These are phyloP conservation scores for Rutstroemia sp. DNA, from an alignment of 2,329 filamentous ascomycete genomes.

Conservation along the genomic window DNA sequence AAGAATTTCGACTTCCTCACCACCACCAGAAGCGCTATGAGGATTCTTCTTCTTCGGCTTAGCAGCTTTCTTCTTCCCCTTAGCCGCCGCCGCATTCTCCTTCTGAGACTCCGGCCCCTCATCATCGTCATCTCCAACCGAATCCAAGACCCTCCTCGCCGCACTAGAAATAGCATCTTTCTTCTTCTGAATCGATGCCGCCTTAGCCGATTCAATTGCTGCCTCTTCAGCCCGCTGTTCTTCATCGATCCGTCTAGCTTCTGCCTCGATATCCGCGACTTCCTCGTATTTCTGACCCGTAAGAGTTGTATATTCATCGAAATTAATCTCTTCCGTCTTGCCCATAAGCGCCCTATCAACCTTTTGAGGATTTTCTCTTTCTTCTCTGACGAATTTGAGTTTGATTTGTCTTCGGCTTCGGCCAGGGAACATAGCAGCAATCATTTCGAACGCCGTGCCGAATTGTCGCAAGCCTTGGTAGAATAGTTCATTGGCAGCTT, in stretches of 20 bases:
- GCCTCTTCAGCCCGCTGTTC: conserved; percentile 41
- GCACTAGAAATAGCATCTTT: conserved; percentile 23
- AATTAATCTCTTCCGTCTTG: conserved; percentile 50
- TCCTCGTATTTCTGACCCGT: conserved; percentile 47
- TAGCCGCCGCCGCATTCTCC: not conserved
- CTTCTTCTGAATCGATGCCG: conserved; percentile 21
- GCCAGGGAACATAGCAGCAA: conserved; percentile 66
- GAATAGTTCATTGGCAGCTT: conserved; percentile 66
- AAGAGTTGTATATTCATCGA: conserved; percentile 52
- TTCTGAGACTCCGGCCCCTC: conserved; percentile 13
- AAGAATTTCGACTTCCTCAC: conserved; percentile 26
- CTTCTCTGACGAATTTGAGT: conserved; percentile 76
- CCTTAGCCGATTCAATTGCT: conserved; percentile 36
- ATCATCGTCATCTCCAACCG: conserved; percentile 11
- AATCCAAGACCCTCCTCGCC: conserved; percentile 11
- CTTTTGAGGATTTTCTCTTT: conserved; percentile 55
- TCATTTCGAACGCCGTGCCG: conserved; percentile 78
- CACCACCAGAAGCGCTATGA: conserved; percentile 19
- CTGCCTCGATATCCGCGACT: conserved; percentile 48
- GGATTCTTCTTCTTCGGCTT: conserved; percentile 25
- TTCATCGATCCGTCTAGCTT: conserved; percentile 37
- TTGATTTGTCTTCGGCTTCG: conserved; percentile 70
- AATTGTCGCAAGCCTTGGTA: conserved; percentile 70
- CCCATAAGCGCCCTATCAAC: conserved; percentile 59
- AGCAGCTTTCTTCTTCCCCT: conserved; percentile 13